A percentile compares a stretch with the other conserved stretches of the same genome.
Evolutionary conservation across 2,329 filamentous ascomycete genomes (phyloP).

Genomic region (Hypoxylon sp.): DNA sequence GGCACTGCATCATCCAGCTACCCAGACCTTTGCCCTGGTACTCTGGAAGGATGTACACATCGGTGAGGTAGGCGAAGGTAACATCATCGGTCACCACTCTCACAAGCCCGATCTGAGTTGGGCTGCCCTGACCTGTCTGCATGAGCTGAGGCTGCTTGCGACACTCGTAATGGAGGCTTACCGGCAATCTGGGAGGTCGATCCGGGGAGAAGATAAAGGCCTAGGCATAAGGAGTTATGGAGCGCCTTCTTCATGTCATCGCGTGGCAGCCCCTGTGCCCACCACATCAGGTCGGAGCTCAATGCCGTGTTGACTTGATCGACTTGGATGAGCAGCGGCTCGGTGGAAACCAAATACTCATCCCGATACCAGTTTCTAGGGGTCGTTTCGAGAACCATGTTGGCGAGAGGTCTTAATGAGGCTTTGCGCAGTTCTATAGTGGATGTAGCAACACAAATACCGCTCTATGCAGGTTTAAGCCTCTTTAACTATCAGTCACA

Average conservation of each 20-base stretch:
- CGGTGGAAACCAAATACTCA: constrained; percentile 68
- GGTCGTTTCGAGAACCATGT: constrained; percentile 39
- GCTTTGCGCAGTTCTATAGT: not conserved
- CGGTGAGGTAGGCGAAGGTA: constrained; percentile 71
- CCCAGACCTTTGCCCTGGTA: constrained; percentile 61
- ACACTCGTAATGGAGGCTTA: constrained; percentile 21
- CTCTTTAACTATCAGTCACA: not conserved
- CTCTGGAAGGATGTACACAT: constrained; percentile 61
- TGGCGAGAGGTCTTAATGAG: constrained; percentile 1
- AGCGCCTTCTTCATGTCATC: constrained; percentile 59
- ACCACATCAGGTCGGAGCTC: constrained; percentile 65
- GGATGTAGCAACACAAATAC: not conserved
- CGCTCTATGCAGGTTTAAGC: not conserved
- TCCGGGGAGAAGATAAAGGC: constrained; percentile 57
- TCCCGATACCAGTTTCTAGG: constrained; percentile 58
- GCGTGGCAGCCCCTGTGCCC: constrained; percentile 62
- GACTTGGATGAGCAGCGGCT: constrained; percentile 62
- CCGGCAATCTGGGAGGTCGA: constrained; percentile 47
- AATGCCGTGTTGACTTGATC: constrained; percentile 64
- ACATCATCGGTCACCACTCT: constrained; percentile 74
- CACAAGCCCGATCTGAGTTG: constrained; percentile 59
- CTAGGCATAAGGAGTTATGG: constrained; percentile 66
- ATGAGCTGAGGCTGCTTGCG: constrained; percentile 3
- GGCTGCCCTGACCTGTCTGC: constrained; percentile 32
- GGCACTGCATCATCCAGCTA: constrained; percentile 61